A percentile compares a stretch with the other conserved stretches of the same genome.
phyloP scores from a whole-genome alignment of 2,329 filamentous ascomycete genomes.

The Ophiostoma sp. region DNA sequence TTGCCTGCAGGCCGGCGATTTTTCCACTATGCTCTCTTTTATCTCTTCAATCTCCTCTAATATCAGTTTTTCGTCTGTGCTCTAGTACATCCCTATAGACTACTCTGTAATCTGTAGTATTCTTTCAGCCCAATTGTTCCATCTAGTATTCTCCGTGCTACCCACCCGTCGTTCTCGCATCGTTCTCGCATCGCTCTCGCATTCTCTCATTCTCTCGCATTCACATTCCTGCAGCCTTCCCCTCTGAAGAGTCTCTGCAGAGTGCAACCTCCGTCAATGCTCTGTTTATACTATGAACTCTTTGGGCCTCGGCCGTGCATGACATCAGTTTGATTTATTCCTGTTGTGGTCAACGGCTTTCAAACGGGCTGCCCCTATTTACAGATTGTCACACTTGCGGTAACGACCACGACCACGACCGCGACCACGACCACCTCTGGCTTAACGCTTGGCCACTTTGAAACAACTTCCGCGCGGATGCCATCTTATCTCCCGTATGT shows the following conservation, averaged over 20 bases:
- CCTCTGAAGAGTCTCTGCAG: too few relatives aligned
- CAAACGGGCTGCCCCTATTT: not conserved
- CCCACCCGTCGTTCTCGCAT: slow-evolving; percentile 14
- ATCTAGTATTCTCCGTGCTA: slow-evolving; percentile 3
- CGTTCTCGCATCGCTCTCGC: slow-evolving; percentile 14
- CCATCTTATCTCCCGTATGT: not conserved
- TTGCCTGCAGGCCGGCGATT: not conserved
- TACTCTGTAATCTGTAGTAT: too few relatives aligned
- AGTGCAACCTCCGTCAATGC: too few relatives aligned
- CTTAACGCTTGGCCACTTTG: not conserved
- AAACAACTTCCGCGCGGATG: not conserved
- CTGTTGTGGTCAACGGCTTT: too few relatives aligned
- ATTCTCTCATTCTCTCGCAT: not conserved
- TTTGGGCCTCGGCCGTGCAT: not conserved
- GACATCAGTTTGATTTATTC: not conserved
- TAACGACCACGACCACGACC: not conserved
- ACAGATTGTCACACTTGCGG: not conserved
- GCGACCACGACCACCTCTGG: not conserved
- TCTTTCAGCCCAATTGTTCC: too few relatives aligned
- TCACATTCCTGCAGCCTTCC: not conserved
- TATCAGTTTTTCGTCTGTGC: not conserved
- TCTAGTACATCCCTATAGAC: too few relatives aligned
- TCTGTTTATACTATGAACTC: not conserved
- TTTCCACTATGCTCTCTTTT: not conserved
- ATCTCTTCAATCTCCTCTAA: not conserved